Conservation (phyloP, 2,329 filamentous ascomycete species). For the Colletotrichum endophyticum region DNA sequence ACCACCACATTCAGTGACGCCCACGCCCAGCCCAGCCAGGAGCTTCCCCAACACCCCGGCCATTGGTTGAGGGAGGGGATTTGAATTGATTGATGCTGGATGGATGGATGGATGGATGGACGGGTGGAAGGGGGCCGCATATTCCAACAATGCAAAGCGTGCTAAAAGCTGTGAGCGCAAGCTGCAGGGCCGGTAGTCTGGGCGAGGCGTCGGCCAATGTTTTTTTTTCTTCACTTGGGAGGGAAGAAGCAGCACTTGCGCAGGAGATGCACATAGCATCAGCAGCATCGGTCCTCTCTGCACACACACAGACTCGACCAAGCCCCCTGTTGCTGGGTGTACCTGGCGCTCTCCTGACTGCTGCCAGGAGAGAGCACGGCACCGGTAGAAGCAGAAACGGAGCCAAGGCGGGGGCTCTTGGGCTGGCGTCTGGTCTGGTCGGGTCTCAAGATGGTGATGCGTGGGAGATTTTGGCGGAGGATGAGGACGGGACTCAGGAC, state of each 20-base stretch:
- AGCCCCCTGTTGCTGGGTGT: neutral
- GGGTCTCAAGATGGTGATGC: neutral
- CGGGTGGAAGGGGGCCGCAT: neutral
- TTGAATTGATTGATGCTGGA: constrained; percentile 2
- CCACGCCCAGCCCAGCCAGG: neutral
- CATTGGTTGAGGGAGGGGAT: constrained; percentile 21
- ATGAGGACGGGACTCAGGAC: neutral
- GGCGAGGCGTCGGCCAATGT: neutral
- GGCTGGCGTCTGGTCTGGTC: constrained; percentile 3
- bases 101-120: constrained; percentile 4
- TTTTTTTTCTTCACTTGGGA: neutral
- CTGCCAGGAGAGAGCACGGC: neutral
- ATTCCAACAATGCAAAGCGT: neutral
- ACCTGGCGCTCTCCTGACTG: neutral
- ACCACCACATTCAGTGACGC: neutral
- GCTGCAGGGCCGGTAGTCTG: neutral
- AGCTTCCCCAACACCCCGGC: constrained; percentile 31
- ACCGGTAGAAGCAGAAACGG: neutral
- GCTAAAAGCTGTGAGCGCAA: neutral
- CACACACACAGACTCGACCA: constrained; percentile 1
- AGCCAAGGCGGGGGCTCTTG: neutral
- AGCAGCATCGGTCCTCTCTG: neutral
- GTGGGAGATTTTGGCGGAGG: constrained; percentile 1
- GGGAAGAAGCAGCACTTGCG: neutral
- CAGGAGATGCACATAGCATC: neutral